Conservation (phyloP, 2,329 filamentous ascomycete species). For the Ophiostoma triangulosporum region DNA sequence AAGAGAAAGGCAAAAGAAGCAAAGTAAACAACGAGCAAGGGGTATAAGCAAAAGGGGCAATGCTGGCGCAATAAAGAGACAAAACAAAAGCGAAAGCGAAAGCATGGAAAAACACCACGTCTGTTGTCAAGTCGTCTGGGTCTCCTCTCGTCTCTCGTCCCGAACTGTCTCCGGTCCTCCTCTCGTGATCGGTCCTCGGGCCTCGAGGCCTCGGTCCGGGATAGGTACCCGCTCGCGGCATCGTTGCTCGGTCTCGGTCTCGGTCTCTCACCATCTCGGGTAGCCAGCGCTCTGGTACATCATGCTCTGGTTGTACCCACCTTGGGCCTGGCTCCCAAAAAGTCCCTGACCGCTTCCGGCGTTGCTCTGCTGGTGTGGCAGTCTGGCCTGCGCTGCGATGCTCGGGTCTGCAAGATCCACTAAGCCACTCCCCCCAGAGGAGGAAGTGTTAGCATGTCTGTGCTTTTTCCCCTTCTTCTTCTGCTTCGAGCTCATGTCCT, state of each 20-base stretch:
- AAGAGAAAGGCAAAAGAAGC: constrained; percentile 1
- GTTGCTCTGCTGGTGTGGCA: constrained; percentile 74
- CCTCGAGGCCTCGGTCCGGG: background rate
- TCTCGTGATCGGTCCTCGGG: constrained; percentile 3
- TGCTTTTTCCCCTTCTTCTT: constrained; percentile 99
- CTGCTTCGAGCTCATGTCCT: constrained; percentile 90
- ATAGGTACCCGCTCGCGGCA: background rate
- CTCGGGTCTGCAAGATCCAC: constrained; percentile 99
- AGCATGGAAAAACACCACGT: constrained; percentile 4
- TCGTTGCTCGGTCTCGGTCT: constrained; percentile 3
- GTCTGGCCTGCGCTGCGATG: constrained; percentile 85
- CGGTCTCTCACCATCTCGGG: constrained; percentile 48
- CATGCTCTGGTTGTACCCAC: constrained; percentile 84
- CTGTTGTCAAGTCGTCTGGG: constrained; percentile 4
- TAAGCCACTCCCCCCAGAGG: constrained; percentile 97
- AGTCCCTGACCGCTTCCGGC: constrained; percentile 77
- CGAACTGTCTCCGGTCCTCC: constrained; percentile 1
- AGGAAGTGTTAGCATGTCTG: constrained; percentile 99
- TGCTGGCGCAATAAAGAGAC: background rate
- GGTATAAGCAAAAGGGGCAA: constrained; percentile 1
- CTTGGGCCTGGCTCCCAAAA: constrained; percentile 80
- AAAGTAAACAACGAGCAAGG: background rate
- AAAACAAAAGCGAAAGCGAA: background rate
- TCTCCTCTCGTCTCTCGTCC: constrained; percentile 5
- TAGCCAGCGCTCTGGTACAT: constrained; percentile 61